These are phyloP conservation scores for Phyllosticta citribraziliensis DNA, from an alignment of 2,329 filamentous ascomycete genomes.

Conservation along the genomic window DNA sequence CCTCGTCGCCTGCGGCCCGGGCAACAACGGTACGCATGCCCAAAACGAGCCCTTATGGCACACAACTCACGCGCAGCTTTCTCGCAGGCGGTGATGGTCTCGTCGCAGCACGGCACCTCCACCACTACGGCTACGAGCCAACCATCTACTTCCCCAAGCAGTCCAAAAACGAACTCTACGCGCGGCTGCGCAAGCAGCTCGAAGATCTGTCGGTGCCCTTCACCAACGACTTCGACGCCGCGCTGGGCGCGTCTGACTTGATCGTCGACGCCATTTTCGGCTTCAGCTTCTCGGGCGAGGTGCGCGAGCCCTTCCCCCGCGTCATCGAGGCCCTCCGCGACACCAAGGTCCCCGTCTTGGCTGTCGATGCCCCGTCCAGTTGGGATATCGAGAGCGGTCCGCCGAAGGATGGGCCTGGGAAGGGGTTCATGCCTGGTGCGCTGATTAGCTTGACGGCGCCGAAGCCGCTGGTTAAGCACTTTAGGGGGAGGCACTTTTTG, in stretches of 20 bases:
- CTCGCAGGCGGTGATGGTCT: slow-evolving; percentile 76
- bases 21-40: slow-evolving; percentile 43
- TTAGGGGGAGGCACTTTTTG: slow-evolving; percentile 81
- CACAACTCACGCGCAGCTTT: not conserved
- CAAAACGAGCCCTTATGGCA: not conserved
- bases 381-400: slow-evolving; percentile 90
- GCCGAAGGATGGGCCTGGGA: slow-evolving; percentile 64
- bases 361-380: slow-evolving; percentile 85
- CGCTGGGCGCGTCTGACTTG: slow-evolving; percentile 62
- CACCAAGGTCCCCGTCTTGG: slow-evolving; percentile 66
- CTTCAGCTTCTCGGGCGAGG: slow-evolving; percentile 85
- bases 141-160: slow-evolving; percentile 90
- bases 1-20: slow-evolving; percentile 83
- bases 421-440: slow-evolving; percentile 67
- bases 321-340: slow-evolving; percentile 71
- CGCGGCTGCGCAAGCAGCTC: slow-evolving; percentile 78
- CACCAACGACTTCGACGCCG: slow-evolving; percentile 63
- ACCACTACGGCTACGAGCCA: slow-evolving; percentile 83
- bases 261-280: slow-evolving; percentile 91
- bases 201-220: slow-evolving; percentile 76
- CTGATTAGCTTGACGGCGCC: slow-evolving; percentile 87
- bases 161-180: slow-evolving; percentile 80
- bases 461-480: slow-evolving; percentile 78
- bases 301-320: slow-evolving; percentile 81
- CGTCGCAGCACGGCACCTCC: slow-evolving; percentile 84